Base-by-base conservation (phyloP, 768 basidiomycete species). In the Chalciporus sphaerocephalus region DNA sequence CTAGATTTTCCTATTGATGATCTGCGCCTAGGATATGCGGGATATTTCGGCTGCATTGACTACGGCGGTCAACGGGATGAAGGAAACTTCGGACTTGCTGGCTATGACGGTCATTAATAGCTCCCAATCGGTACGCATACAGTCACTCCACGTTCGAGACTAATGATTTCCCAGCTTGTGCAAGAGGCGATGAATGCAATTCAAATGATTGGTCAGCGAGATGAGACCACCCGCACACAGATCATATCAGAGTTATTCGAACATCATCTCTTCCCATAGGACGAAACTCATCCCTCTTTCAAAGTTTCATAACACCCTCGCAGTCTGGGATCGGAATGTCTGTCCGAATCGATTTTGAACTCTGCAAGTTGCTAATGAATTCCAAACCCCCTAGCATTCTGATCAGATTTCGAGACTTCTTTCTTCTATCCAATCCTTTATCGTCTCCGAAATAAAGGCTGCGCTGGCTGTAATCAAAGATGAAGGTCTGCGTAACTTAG, bases 1-100 rank as follows among this genome's bases (percentile, higher is more conserved):
- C 35, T 36, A 42, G 15, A 6, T 30, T 38, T 35, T 27, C 22
- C 23, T 48, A 35, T 50, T 42, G 20, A 27, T 42, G 20, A 27
- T 38, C 27, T 21, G 39, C 10, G 12, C 18, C 27, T 52, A 69
- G 67, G 64, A 62, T 34, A 46, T 74, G 41, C 62, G 56, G 47
- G 53, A 52, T 47, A 28, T 55, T 24, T 27, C 67, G 24, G 50
- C 42, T 13, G 33, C 46, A 4, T 36, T 67, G 25, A 53, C 38
- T n/a, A 40, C 45, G 37, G 53, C 57, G 1, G 55, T 57, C 39
- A 45, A 17, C 11, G 50, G 43, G 22, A 38, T 67, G 40, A 50
- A 35, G 15, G 57, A 54, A 20, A 33, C 55, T 17, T 60, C 61
- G 39, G 59, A 66, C 40, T 33, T 44, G 36, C 23, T 59, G 25